Base-by-base conservation (phyloP, 805 yeast genomes). In the Blastobotrys chiropterorum region DNA sequence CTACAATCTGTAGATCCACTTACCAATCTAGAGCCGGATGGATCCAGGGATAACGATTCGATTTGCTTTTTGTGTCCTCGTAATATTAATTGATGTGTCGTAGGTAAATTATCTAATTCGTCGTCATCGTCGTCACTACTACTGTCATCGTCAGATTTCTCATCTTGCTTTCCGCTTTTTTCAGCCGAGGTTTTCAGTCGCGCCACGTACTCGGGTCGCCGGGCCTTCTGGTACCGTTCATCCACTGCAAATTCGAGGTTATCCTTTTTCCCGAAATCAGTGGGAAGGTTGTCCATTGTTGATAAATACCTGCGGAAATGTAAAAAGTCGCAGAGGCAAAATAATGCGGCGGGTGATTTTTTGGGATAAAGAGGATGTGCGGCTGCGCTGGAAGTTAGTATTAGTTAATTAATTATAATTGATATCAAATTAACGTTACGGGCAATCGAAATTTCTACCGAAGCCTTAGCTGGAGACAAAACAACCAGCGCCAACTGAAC, bases 21-120 rank as follows among this genome's bases (percentile, higher is more conserved):
- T 15, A 57, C 53, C 6, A 72, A 52, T 2, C 66, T 54, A 1
- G 59, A 44, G 0, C 73, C 72, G 0, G 62, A 48, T 0, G 56
- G 48, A 34, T 66, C 65, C 19, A 62, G 53, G 3, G 57, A 57
- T 16, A 70, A 46, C 1, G 59, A 48, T 1, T 61, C 55, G n/a
- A 69, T 47, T 3, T 49, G 54, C 50, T 59, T 63, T 22, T 31
- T 47, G 17, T 60, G 64, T 8, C 51, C 55, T 6, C 51, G 40
- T 11, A 71, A 47, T 8, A 52, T 21, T 38, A 67, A 49, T 20
- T 65, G 58, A 48, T 73, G 76, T 0, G 73, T 58, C 2, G 67
- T 58, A 5, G 77, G 77, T n/a, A 70, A 47, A 3, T 58, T 57
- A 2, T 58, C 62, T 2, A 61, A 58, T 17, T 63, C 72, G 26